Conservation (phyloP, 257 asterid genomes). For the Fraxinus quadrangulata region DNA sequence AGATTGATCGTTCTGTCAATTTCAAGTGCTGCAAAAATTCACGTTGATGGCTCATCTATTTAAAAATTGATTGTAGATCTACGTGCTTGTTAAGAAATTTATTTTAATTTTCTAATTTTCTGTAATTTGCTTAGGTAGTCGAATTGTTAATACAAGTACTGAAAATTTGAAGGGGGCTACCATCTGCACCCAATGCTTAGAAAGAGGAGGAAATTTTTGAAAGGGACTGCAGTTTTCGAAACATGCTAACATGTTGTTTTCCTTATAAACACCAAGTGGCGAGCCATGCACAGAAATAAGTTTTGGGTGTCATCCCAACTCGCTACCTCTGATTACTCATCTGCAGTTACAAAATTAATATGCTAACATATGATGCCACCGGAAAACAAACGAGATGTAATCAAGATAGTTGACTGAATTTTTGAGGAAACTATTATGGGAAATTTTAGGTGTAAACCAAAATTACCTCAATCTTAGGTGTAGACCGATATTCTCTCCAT, state of each 20-base stretch:
- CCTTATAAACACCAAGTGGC: conserved; percentile 84
- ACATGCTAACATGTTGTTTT: conserved; percentile 72
- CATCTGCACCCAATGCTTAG: too few relatives aligned
- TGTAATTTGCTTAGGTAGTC: too few relatives aligned
- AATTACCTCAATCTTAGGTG: too few relatives aligned
- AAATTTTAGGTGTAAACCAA: too few relatives aligned
- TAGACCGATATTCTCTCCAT: too few relatives aligned
- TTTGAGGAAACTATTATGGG: neutral
- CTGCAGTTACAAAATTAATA: conserved; percentile 42
- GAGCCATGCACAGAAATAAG: conserved; percentile 89
- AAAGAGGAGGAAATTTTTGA: too few relatives aligned
- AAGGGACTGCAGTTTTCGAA: too few relatives aligned
- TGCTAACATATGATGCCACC: neutral
- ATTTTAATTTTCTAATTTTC: too few relatives aligned
- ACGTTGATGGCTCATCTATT: neutral
- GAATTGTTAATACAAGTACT: too few relatives aligned
- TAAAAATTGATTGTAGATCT: neutral
- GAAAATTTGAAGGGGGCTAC: too few relatives aligned
- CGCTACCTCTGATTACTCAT: conserved; percentile 56
- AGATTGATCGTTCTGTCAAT: neutral
- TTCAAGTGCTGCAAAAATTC: neutral
- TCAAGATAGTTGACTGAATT: neutral
- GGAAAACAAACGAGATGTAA: conserved; percentile 7
- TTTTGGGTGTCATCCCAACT: conserved; percentile 76
- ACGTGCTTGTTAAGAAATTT: neutral